A percentile compares a stretch with the other conserved stretches of the same genome.
These are phyloP conservation scores for Globisporangium mamillatum DNA, from an alignment of 352 stramenopile species.

Conservation along the genomic window DNA sequence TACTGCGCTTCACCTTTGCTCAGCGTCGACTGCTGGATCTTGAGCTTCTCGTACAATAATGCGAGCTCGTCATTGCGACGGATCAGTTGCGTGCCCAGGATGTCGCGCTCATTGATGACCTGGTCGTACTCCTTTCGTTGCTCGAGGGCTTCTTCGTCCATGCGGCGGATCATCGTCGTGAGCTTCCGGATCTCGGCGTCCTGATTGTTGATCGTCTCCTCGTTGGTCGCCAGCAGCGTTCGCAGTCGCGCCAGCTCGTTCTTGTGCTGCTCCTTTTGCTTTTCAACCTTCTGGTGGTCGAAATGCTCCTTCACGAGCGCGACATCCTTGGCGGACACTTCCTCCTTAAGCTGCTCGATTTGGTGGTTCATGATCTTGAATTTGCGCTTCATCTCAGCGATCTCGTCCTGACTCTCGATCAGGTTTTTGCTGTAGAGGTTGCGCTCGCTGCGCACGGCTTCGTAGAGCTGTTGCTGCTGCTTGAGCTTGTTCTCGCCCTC, in stretches of 20 bases:
- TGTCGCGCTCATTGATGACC: constrained; percentile 96
- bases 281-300: constrained; percentile 94
- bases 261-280: constrained; percentile 92
- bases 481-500: constrained; percentile 94
- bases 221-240: constrained; percentile 81
- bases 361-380: constrained; percentile 97
- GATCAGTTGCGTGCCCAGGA: constrained; percentile 96
- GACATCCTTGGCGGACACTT: constrained; percentile 94
- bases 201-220: constrained; percentile 93
- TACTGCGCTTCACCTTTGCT: constrained; percentile 93
- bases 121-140: constrained; percentile 96
- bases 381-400: constrained; percentile 95
- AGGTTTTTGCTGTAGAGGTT: constrained; percentile 97
- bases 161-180: constrained; percentile 87
- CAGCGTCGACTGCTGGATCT: constrained; percentile 94
- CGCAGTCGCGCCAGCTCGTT: constrained; percentile 92
- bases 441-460: constrained; percentile 91
- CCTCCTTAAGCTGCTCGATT: constrained; percentile 96
- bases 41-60: constrained; percentile 97
- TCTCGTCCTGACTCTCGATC: constrained; percentile 95
- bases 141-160: constrained; percentile 92
- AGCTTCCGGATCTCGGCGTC: constrained; percentile 93
- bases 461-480: constrained; percentile 96
- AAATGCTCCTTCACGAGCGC: constrained; percentile 96
- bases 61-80: constrained; percentile 95